These are phyloP conservation scores for Tolypocladium amazonense DNA, from an alignment of 2,329 filamentous ascomycete genomes.

Conservation along the genomic window DNA sequence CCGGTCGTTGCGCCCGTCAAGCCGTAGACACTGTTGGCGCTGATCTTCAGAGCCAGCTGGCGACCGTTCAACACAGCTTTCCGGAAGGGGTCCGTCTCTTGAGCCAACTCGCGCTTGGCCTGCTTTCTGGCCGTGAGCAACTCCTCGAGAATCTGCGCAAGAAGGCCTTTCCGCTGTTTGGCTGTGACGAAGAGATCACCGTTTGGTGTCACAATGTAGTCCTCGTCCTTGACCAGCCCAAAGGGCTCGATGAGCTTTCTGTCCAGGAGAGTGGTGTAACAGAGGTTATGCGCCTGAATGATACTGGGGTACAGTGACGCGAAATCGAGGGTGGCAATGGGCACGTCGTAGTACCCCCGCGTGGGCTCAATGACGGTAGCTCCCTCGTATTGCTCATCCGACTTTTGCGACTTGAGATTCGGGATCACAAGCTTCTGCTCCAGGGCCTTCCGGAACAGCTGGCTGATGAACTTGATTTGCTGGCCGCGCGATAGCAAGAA, in stretches of 20 bases:
- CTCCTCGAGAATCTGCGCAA: slow-evolving; percentile 94
- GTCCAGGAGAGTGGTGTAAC: slow-evolving; percentile 80
- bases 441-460: slow-evolving; percentile 87
- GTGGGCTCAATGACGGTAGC: slow-evolving; percentile 96
- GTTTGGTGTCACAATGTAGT: slow-evolving; percentile 94
- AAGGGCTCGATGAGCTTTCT: slow-evolving; percentile 68
- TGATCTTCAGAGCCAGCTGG: slow-evolving; percentile 91
- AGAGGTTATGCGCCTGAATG: slow-evolving; percentile 96
- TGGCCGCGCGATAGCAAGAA: slow-evolving; percentile 85
- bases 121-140: slow-evolving; percentile 84
- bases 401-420: slow-evolving; percentile 60
- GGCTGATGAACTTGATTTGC: slow-evolving; percentile 95
- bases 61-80: slow-evolving; percentile 96
- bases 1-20: slow-evolving; percentile 92
- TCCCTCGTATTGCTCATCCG: slow-evolving; percentile 90
- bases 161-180: slow-evolving; percentile 80
- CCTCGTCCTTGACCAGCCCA: slow-evolving; percentile 71
- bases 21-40: slow-evolving; percentile 96
- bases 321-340: slow-evolving; percentile 95
- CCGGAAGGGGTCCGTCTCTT: slow-evolving; percentile 91
- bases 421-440: slow-evolving; percentile 93
- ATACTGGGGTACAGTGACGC: slow-evolving; percentile 97
- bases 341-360: slow-evolving; percentile 87
- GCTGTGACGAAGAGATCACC: slow-evolving; percentile 85
- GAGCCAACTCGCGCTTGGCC: slow-evolving; percentile 79